phyloP scores from a whole-genome alignment of 768 basidiomycete species.

The Fistulinella prunicolor region DNA sequence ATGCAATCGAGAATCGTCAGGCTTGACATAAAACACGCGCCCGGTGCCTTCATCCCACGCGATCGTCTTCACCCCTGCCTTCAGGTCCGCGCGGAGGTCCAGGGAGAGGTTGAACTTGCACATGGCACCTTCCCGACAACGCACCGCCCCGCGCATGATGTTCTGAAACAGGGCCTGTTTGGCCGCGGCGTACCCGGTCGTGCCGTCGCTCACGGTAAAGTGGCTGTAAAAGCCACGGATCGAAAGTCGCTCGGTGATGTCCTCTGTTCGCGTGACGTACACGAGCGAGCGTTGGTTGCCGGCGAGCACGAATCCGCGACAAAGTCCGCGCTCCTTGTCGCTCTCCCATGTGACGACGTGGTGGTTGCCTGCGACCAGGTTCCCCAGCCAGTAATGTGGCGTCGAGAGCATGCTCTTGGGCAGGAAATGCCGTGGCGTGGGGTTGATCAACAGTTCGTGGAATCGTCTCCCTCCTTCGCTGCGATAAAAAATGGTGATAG shows the following conservation, averaged over 20 bases:
- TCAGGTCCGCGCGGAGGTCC: slow-evolving; percentile 17
- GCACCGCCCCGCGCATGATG: slow-evolving; percentile 19
- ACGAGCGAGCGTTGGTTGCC: slow-evolving; percentile 34
- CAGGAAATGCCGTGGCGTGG: slow-evolving; percentile 20
- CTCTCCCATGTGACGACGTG: slow-evolving; percentile 29
- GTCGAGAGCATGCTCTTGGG: slow-evolving; percentile 23
- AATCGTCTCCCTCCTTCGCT: slow-evolving; percentile 27
- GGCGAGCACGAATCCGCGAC: slow-evolving; percentile 31
- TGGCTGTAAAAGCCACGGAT: slow-evolving; percentile 34
- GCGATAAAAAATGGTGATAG: slow-evolving; percentile 34
- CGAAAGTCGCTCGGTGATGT: slow-evolving; percentile 25
- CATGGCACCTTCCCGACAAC: slow-evolving; percentile 18
- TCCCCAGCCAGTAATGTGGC: slow-evolving; percentile 31
- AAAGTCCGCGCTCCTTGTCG: slow-evolving; percentile 19
- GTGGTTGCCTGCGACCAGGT: slow-evolving; percentile 21
- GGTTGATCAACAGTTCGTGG: slow-evolving; percentile 29
- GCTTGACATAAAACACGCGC: slow-evolving; percentile 51
- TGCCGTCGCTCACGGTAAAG: slow-evolving; percentile 36
- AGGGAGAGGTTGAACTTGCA: slow-evolving; percentile 23
- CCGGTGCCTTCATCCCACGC: slow-evolving; percentile 68
- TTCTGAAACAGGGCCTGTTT: slow-evolving; percentile 21
- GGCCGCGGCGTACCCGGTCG: slow-evolving; percentile 19
- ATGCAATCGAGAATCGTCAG: slow-evolving; percentile 38
- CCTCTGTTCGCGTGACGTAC: slow-evolving; percentile 26
- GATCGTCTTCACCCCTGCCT: slow-evolving; percentile 44